These are phyloP conservation scores for Salix arbutifolia DNA, from an alignment of 345 rosid species.

Conservation along the genomic window DNA sequence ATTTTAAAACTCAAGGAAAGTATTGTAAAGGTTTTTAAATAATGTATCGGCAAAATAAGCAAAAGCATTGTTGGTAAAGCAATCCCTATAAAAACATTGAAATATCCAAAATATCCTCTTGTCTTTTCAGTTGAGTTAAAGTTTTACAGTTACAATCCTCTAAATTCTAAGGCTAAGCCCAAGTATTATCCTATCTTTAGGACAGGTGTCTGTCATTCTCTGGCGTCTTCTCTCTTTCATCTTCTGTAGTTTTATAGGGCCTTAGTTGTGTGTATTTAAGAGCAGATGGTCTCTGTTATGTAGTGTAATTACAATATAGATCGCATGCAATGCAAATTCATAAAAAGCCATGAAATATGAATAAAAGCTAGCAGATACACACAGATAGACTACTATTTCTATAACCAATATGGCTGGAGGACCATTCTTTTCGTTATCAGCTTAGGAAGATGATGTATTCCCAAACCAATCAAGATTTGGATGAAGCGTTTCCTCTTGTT, in stretches of 20 bases:
- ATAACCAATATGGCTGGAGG: not conserved
- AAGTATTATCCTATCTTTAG: not conserved
- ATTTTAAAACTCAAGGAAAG: constrained; percentile 5
- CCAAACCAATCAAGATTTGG: not conserved
- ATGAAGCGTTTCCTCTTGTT: not conserved
- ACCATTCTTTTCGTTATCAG: not conserved
- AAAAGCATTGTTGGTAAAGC: not conserved
- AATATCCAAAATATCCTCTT: no score
- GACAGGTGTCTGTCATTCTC: not conserved
- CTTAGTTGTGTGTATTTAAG: not conserved
- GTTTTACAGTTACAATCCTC: not conserved
- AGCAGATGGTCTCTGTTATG: not conserved
- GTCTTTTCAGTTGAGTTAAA: no score
- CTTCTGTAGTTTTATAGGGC: not conserved
- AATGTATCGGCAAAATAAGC: not conserved
- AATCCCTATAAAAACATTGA: not conserved
- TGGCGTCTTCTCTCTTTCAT: not conserved
- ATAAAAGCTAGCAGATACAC: not conserved
- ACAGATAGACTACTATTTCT: not conserved
- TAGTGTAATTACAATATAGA: not conserved
- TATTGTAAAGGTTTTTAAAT: not conserved
- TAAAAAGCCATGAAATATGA: no score
- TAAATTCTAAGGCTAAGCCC: not conserved
- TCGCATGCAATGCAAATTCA: not conserved
- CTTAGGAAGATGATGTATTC: not conserved